Conservation (phyloP, 2,329 filamentous ascomycete species). For the Aspergillus amoenus region DNA sequence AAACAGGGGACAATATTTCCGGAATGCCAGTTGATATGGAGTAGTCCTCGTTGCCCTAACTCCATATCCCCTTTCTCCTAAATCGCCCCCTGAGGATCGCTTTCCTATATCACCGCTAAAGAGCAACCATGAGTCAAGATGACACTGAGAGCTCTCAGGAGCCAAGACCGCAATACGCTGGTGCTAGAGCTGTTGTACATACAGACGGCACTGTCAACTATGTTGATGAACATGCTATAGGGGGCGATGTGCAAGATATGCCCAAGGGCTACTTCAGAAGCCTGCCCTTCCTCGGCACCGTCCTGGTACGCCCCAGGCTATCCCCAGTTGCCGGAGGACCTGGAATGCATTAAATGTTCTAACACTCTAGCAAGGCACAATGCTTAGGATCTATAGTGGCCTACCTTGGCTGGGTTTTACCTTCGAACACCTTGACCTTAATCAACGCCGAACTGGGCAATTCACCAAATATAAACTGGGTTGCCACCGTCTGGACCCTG, state of each 20-base stretch:
- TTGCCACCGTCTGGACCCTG: not conserved
- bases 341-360: too few relatives aligned
- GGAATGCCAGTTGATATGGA: not conserved
- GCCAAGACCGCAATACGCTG: not conserved
- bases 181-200: not conserved
- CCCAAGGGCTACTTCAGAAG: slow-evolving; percentile 2
- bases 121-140: too few relatives aligned
- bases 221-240: not conserved
- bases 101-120: too few relatives aligned
- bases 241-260: not conserved
- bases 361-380: not conserved
- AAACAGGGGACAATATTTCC: too few relatives aligned
- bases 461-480: not conserved
- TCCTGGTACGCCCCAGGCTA: not conserved
- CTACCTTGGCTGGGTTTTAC: not conserved
- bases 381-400: not conserved
- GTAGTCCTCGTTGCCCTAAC: not conserved
- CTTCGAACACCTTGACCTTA: not conserved
- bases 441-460: not conserved
- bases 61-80: too few relatives aligned
- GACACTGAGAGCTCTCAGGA: too few relatives aligned
- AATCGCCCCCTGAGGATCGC: too few relatives aligned
- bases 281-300: not conserved
- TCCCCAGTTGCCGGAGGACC: too few relatives aligned
- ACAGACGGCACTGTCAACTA: not conserved